Evolutionary conservation across 2,329 filamentous ascomycete species (phyloP), one percentile per base, ranked within the genome.

Genomic region (Orbilia blumenaviensis): DNA sequence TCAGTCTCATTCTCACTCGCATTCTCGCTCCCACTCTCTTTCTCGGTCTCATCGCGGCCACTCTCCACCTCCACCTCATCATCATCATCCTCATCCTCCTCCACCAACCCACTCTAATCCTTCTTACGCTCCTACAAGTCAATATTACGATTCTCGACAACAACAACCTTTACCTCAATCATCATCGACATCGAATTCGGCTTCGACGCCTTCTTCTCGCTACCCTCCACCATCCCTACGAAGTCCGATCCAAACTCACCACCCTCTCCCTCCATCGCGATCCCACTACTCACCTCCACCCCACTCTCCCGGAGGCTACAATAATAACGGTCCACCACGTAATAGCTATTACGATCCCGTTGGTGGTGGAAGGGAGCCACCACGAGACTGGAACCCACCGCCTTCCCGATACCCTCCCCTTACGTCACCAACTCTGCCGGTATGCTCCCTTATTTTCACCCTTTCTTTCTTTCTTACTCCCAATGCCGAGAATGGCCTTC

Each of bases 291-390:
- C 38, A 52, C 80, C 52, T 56, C 79, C 69, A 80, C 80, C 79
- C 42, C 80, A 83, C n/a, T 80, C 82, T 63, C 80, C 83, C 32
- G 80, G 82, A 56, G 83, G 81, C 66, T 81, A 79, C 73, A 81
- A 77, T 80, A 81, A 77, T 80, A 81, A 77, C 29, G 80, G 34
- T 81, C 27, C 63, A 14, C 61, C 73, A 60, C 73, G 73, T 66
- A 60, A 48, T n/a, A 71, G 60, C 41, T 77, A 77, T 42, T 77
- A 77, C 73, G 73, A 77, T 66, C 64, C 73, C 42, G 73, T 77
- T 36, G 72, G 54, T 36, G 72, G 54, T 25, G 64, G 72, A 52
- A 77, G 73, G 66, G 66, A 77, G 52, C 38, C 66, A 38, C 66
- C 66, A 14, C 73, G 66, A 61, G 66, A 77, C 29, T 66, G 66